A percentile compares a stretch with the other conserved stretches of the same genome.
Evolutionary conservation across 2,329 filamentous ascomycete genomes (phyloP).

Genomic region (Raffaelea arxii): DNA sequence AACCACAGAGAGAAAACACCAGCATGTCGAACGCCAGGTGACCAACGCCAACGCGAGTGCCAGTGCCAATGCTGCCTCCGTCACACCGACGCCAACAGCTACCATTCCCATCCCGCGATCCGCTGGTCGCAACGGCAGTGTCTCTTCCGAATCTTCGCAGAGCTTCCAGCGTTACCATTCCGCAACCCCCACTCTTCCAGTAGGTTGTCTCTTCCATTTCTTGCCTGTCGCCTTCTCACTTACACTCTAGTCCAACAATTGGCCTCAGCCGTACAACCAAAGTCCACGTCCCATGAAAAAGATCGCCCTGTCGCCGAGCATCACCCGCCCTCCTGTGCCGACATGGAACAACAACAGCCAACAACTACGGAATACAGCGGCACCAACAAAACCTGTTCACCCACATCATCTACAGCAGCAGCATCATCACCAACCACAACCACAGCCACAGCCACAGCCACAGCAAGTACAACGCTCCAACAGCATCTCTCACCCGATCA

Average conservation of each 20-base stretch:
- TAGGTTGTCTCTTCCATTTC: neutral
- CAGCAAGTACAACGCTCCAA: conserved; percentile 6
- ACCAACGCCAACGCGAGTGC: neutral
- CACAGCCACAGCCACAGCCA: neutral
- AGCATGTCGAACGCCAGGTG: no score
- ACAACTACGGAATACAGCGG: no score
- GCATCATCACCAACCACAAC: conserved; percentile 12
- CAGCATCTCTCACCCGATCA: conserved; percentile 29
- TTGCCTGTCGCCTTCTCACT: neutral
- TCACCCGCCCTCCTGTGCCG: conserved; percentile 44
- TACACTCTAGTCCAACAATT: conserved; percentile 30
- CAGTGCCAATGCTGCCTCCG: no score
- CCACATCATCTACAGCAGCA: conserved; percentile 4
- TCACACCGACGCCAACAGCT: conserved; percentile 3
- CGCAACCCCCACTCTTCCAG: neutral
- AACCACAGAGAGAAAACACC: neutral
- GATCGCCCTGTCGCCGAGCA: conserved; percentile 40
- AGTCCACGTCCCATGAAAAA: conserved; percentile 42
- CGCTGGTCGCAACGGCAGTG: conserved; percentile 5
- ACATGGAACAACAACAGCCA: conserved; percentile 38
- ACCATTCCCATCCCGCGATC: no score
- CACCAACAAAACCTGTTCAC: conserved; percentile 9
- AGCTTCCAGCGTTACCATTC: neutral
- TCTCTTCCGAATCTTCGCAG: conserved; percentile 4
- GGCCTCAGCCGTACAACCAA: conserved; percentile 31